These are phyloP conservation scores for Pythium aquatile DNA, from an alignment of 352 stramenopile species.

Conservation along the genomic window DNA sequence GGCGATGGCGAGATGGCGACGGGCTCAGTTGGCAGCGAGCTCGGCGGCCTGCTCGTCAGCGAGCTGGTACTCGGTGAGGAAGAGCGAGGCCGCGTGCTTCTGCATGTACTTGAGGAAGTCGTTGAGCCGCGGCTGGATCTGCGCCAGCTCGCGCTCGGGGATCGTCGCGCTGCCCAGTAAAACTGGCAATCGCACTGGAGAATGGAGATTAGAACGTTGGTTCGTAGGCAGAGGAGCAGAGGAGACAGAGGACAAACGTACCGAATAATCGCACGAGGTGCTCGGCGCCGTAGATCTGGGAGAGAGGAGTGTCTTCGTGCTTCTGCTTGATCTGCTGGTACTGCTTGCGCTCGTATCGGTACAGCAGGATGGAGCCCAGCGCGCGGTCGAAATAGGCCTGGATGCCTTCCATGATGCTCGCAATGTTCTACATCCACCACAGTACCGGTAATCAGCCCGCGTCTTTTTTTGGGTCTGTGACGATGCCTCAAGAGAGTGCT, in stretches of 20 bases:
- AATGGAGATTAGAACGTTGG: no score
- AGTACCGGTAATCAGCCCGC: not conserved
- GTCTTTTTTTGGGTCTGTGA: no score
- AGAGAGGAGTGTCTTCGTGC: slow-evolving; percentile 59
- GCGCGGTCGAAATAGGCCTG: slow-evolving; percentile 89
- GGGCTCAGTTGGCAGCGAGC: slow-evolving; percentile 1
- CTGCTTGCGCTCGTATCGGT: slow-evolving; percentile 89
- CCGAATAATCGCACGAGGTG: slow-evolving; percentile 90
- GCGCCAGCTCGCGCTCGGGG: slow-evolving; percentile 48
- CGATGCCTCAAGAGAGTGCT: not conserved
- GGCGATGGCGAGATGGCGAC: not conserved
- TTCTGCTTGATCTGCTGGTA: slow-evolving; percentile 77
- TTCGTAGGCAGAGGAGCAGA: not conserved
- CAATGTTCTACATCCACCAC: slow-evolving; percentile 44
- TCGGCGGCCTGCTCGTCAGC: slow-evolving; percentile 58
- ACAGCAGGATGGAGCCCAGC: slow-evolving; percentile 89
- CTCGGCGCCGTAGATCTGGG: slow-evolving; percentile 91
- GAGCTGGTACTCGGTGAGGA: slow-evolving; percentile 65
- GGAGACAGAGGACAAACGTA: slow-evolving; percentile 31
- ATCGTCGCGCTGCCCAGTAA: slow-evolving; percentile 64
- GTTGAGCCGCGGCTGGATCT: slow-evolving; percentile 74
- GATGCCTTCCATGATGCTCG: slow-evolving; percentile 82
- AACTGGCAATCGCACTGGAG: slow-evolving; percentile 74
- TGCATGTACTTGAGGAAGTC: slow-evolving; percentile 86
- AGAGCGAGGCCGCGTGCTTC: slow-evolving; percentile 69